phyloP scores from a whole-genome alignment of 768 basidiomycete genomes.

The Kwoniella newhampshirensis region DNA sequence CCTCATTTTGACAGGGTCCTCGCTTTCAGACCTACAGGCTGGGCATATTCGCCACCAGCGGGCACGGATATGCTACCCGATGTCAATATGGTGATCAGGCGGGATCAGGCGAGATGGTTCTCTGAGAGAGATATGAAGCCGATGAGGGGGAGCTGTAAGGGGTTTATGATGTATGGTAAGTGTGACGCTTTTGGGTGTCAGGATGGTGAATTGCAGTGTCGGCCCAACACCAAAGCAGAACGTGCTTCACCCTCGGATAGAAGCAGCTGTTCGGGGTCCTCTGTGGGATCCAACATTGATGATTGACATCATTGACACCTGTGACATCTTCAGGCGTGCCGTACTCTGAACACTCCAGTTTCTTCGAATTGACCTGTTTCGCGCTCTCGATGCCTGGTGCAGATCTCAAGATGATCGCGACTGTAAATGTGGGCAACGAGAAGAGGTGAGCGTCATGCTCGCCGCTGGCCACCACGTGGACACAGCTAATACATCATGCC shows the following conservation, averaged over 20 bases:
- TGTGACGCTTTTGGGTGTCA: too few relatives aligned
- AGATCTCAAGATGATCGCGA: slow-evolving; percentile 84
- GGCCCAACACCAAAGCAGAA: too few relatives aligned
- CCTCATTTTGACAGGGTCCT: slow-evolving; percentile 69
- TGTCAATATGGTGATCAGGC: slow-evolving; percentile 68
- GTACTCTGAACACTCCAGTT: slow-evolving; percentile 95
- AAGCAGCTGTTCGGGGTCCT: not conserved
- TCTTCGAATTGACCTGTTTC: slow-evolving; percentile 93
- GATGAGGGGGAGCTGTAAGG: slow-evolving; percentile 68
- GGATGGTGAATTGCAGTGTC: not conserved
- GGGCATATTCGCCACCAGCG: slow-evolving; percentile 75
- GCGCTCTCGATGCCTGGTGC: slow-evolving; percentile 75
- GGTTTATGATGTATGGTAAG: slow-evolving; percentile 73
- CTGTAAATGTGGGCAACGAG: slow-evolving; percentile 59
- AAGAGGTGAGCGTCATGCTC: slow-evolving; percentile 49
- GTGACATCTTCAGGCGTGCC: slow-evolving; percentile 52
- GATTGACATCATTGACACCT: slow-evolving; percentile 13
- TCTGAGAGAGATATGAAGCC: slow-evolving; percentile 67
- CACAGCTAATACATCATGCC: not conserved
- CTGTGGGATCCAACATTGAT: not conserved
- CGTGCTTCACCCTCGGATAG: too few relatives aligned
- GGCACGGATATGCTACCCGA: slow-evolving; percentile 66
- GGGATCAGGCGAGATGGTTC: slow-evolving; percentile 67
- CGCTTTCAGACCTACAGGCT: slow-evolving; percentile 91
- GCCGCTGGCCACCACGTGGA: not conserved